Evolutionary conservation across 345 rosid genomes (phyloP).

Genomic region (Populus davidiana): DNA sequence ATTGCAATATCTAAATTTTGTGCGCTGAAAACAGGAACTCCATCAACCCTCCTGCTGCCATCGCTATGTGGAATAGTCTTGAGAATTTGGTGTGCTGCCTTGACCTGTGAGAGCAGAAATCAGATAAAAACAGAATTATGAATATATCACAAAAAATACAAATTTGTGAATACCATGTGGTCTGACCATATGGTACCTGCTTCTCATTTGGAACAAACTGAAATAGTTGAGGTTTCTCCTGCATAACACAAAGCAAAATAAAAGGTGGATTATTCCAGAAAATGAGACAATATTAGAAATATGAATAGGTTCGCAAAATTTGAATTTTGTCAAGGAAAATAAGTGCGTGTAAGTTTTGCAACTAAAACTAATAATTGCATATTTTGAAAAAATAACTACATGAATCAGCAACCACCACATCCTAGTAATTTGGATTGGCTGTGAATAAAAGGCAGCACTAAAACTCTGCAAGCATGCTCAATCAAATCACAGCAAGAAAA

Average conservation of each 20-base stretch:
- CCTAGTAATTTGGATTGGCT: background rate
- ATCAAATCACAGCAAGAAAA: background rate
- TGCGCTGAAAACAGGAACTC: slow-evolving; percentile 93
- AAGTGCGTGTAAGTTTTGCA: background rate
- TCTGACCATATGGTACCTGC: slow-evolving; percentile 47
- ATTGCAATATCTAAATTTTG: slow-evolving; percentile 93
- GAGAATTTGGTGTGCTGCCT: slow-evolving; percentile 85
- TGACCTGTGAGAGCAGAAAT: slow-evolving; percentile 49
- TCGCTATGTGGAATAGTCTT: slow-evolving; percentile 52
- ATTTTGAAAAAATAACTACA: background rate
- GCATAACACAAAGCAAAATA: slow-evolving; percentile 22
- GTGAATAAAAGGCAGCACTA: background rate
- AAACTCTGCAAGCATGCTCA: background rate
- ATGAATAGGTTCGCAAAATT: background rate
- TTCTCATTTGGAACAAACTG: slow-evolving; percentile 95
- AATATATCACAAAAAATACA: background rate
- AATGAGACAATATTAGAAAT: background rate
- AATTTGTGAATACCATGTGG: slow-evolving; percentile 6
- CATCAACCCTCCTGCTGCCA: slow-evolving; percentile 60
- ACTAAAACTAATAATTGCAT: background rate
- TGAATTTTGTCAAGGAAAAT: background rate
- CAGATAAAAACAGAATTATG: background rate
- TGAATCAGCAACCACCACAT: background rate
- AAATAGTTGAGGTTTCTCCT: slow-evolving; percentile 89
- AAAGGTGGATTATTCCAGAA: background rate